A percentile compares a stretch with the other conserved stretches of the same genome.
phyloP scores from a whole-genome alignment of 140 eudicot genomes.

The Stevia rebaudiana region DNA sequence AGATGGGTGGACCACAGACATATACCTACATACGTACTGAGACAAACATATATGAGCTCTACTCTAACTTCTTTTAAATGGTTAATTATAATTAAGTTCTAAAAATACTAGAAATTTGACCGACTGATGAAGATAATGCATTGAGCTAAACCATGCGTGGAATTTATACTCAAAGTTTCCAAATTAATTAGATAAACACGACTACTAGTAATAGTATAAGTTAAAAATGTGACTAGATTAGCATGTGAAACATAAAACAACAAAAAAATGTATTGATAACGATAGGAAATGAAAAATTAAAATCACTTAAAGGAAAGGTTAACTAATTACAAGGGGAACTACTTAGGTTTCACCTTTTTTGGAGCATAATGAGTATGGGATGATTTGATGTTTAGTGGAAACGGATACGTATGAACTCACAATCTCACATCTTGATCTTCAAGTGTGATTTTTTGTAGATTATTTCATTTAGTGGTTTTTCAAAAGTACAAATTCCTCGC shows the following conservation, averaged over 20 bases:
- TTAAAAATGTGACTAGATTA: neutral
- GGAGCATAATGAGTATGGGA: conserved; percentile 17
- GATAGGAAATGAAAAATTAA: neutral
- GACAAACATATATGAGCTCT: too few species aligned
- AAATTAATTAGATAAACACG: neutral
- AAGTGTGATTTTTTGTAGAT: neutral
- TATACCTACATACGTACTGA: too few species aligned
- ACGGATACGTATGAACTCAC: neutral
- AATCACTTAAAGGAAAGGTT: neutral
- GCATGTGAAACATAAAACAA: neutral
- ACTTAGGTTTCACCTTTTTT: neutral
- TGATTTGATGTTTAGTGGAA: conserved; percentile 8
- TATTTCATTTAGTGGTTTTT: neutral
- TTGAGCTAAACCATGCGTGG: neutral
- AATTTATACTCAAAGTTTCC: neutral
- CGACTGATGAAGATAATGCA: too few species aligned
- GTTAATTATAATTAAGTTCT: too few species aligned
- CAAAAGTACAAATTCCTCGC: neutral
- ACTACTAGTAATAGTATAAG: neutral
- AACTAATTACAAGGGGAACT: neutral
- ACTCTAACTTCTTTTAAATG: too few species aligned
- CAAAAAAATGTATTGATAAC: neutral
- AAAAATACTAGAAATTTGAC: too few species aligned
- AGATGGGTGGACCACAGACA: too few species aligned
- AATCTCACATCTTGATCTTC: too few species aligned